Base-by-base conservation (phyloP, 108 stramenopile species). In the Epipyxis sp. region DNA sequence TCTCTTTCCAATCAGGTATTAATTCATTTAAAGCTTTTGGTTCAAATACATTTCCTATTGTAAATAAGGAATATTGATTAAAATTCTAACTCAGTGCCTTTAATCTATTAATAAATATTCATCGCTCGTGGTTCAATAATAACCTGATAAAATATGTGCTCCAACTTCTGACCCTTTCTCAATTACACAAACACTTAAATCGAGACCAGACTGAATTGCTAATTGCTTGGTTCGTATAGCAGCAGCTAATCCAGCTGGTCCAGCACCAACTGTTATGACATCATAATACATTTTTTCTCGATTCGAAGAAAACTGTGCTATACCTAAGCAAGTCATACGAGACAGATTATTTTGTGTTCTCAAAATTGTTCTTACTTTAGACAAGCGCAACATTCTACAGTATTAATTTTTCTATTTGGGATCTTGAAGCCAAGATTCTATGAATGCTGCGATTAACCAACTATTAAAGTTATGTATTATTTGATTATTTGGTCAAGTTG, bases 1-100 rank as follows among this genome's bases (percentile, higher is more conserved):
- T 79, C 40, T 82, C 86, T 45, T 83, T 81, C 76, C 90, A 88
- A 83, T 94, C 85, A 1, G 95, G 92, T 41, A 99, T 86, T 1
- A 99, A 79, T 86, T 98, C 97, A 34, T 95, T 83, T 84, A 99
- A 79, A n/a, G 95, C 95, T 34, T 89, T 87, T 40, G 97, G 95
- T 87, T 98, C 97, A 84, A 99, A 97, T 50, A 99, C 96, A 79
- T 95, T 95, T 10, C 98, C 77, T n/a, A n/a, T n/a, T n/a, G n/a
- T n/a, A n/a, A n/a, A 54, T 44, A 29, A 27, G 32, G n/a, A n/a
- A n/a, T n/a, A n/a, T n/a, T n/a, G 40, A 20, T 25, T 25, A 68
- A 68, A 42, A 42, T 27, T 0, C 65, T 68, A 39, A 25, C 65
- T 68, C 65, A 25, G 0, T 68, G 25, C 65, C 65, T 68, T 42